Conservation (phyloP, 371 early-diverging fungal genomes). For the Blakeslea trispora region DNA sequence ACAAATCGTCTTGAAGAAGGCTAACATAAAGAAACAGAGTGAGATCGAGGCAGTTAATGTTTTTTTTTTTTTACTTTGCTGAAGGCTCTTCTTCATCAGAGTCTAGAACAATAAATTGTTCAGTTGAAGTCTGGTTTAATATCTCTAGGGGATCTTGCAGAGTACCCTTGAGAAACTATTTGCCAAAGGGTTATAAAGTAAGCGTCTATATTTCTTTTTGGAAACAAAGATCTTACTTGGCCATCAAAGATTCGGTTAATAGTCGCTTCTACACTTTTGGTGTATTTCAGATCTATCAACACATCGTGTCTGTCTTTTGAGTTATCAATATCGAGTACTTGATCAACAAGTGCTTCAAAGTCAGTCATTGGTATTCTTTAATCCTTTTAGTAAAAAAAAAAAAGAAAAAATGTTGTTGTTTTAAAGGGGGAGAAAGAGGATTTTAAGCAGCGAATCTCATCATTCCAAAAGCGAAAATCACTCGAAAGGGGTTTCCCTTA, state of each 20-base stretch:
- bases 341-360: slow-evolving; percentile 24
- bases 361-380: too few relatives aligned
- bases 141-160: not conserved
- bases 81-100: slow-evolving; percentile 22
- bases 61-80: not conserved
- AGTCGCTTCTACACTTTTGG: slow-evolving; percentile 48
- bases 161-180: slow-evolving; percentile 47
- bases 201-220: too few relatives aligned
- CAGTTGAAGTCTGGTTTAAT: not conserved
- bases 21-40: too few relatives aligned
- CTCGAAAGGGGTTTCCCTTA: too few relatives aligned
- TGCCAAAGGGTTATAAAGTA: not conserved
- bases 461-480: too few relatives aligned
- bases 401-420: too few relatives aligned
- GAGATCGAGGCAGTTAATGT: too few relatives aligned
- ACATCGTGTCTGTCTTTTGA: slow-evolving; percentile 33
- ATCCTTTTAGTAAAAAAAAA: too few relatives aligned
- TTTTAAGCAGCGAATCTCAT: too few relatives aligned
- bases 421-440: too few relatives aligned
- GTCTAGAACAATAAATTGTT: slow-evolving; percentile 19
- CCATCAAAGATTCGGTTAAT: slow-evolving; percentile 60
- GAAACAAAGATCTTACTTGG: slow-evolving; percentile 20
- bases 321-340: slow-evolving; percentile 32
- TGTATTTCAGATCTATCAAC: slow-evolving; percentile 45
- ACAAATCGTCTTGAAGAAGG: not conserved